Evolutionary conservation across 1,139 yeast species (phyloP).

Genomic region (Saccharomyces hybrid): DNA sequence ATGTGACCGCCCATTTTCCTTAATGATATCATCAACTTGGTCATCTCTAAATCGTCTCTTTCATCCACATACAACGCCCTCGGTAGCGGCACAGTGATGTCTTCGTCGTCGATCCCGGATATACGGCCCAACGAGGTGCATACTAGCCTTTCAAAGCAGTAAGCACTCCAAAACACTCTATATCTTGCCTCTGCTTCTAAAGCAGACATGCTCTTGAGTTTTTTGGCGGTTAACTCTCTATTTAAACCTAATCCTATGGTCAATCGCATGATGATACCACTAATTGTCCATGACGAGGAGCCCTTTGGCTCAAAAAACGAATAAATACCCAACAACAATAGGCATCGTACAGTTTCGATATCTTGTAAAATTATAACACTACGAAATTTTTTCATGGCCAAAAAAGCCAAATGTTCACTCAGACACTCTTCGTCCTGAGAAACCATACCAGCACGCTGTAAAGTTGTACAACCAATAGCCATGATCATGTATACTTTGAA

Average conservation of each 20-base stretch:
- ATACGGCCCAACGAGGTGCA: constrained; percentile 41
- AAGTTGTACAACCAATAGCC: constrained; percentile 43
- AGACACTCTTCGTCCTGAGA: constrained; percentile 32
- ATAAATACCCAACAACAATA: constrained; percentile 40
- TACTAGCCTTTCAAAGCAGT: constrained; percentile 41
- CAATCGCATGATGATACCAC: constrained; percentile 40
- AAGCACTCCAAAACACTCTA: constrained; percentile 46
- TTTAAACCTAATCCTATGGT: constrained; percentile 40
- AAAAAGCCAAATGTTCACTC: constrained; percentile 33
- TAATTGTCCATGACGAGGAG: constrained; percentile 42
- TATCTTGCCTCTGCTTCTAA: constrained; percentile 38
- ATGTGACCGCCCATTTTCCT: constrained; percentile 40
- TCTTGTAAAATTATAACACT: constrained; percentile 34
- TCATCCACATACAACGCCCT: constrained; percentile 36
- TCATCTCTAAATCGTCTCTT: constrained; percentile 35
- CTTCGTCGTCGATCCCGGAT: constrained; percentile 40
- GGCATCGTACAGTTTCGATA: constrained; percentile 35
- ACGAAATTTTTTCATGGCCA: constrained; percentile 35
- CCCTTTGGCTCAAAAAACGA: constrained; percentile 42
- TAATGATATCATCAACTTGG: constrained; percentile 36
- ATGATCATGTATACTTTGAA: constrained; percentile 44
- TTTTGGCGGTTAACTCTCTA: constrained; percentile 31
- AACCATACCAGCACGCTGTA: constrained; percentile 37
- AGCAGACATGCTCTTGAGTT: constrained; percentile 25
- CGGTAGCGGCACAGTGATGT: constrained; percentile 41